Conservation (phyloP, 805 yeast species). For the Wickerhamomyces rabaulensis region DNA sequence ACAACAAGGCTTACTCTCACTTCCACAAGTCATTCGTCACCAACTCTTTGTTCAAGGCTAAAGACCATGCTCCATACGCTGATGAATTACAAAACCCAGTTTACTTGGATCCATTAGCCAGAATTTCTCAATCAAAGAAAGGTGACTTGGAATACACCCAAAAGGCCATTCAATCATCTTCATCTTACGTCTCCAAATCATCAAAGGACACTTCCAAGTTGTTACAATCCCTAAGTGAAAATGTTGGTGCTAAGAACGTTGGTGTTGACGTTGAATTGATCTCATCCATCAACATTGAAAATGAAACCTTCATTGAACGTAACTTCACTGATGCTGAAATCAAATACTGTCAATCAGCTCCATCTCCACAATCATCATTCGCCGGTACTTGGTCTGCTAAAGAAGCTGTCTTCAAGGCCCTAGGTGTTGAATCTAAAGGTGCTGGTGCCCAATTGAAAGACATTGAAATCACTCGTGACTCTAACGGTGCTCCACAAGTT, state of each 20-base stretch:
- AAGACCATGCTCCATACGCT: conserved; percentile 88
- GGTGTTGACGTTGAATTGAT: conserved; percentile 97
- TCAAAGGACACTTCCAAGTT: conserved; percentile 61
- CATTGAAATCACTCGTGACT: conserved; percentile 76
- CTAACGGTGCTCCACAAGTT: conserved; percentile 73
- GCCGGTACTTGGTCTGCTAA: conserved; percentile 99
- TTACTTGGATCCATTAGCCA: conserved; percentile 91
- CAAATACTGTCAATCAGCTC: conserved; percentile 66
- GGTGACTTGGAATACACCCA: conserved; percentile 43
- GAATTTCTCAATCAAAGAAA: conserved; percentile 34
- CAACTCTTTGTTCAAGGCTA: conserved; percentile 87
- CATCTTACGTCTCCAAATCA: conserved; percentile 38
- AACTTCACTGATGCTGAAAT: conserved; percentile 85
- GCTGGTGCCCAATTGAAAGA: conserved; percentile 93
- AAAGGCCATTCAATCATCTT: conserved; percentile 43
- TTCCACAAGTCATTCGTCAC: conserved; percentile 91
- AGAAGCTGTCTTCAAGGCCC: conserved; percentile 96
- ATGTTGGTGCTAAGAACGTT: conserved; percentile 51
- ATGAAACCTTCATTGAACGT: conserved; percentile 85
- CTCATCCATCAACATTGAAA: conserved; percentile 74
- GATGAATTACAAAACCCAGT: conserved; percentile 86
- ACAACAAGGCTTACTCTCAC: conserved; percentile 87
- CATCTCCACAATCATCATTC: conserved; percentile 82
- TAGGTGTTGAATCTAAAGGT: conserved; percentile 85
- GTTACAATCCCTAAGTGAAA: conserved; percentile 48